Base-by-base conservation (phyloP, 805 yeast genomes). In the Wickerhamiella lipophila region DNA sequence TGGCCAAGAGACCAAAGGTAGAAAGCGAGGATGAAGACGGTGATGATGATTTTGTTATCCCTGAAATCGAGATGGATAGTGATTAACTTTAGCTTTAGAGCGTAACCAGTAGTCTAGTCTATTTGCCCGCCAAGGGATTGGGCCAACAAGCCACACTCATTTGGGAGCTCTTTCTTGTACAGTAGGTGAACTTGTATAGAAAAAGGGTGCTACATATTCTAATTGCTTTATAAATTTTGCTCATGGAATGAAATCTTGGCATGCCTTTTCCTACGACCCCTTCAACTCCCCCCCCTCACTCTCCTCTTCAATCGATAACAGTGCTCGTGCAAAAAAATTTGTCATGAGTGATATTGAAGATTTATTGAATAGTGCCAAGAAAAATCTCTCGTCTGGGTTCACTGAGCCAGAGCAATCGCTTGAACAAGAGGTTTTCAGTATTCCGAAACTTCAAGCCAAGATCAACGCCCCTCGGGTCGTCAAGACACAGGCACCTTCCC, bases 1-100 rank as follows among this genome's bases (percentile, higher is more conserved):
- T 13, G 25, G 13, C 48, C 38, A 52, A 52, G 19, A 47, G 53
- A 3, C 49, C 32, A 4, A 29, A 39, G n/a, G 22, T 42, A 12
- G 48, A 36, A 1, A 47, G 45, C 11, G 46, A 35, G 8, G 55
- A 52, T 11, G 55, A 50, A 22, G n/a, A n/a, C n/a, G n/a, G n/a
- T n/a, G n/a, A n/a, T n/a, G 59, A 55, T 18, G 56, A 51, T 26
- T 34, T 56, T 19, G 52, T 54, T n/a, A 54, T 56, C 25, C 60
- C 60, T 1, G 32, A 49, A 2, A 25, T 56, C n/a, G 49, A 22
- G 22, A 52, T 56, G 58, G 59, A 56, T 26, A 53, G 56, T 19
- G 59, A 56, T 16, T 55, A 47, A 42, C n/a, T n/a, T n/a, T n/a
- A n/a, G n/a, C n/a, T n/a, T n/a, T n/a, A n/a, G n/a, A n/a, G n/a